phyloP scores from a whole-genome alignment of 108 stramenopile species.

The Discostella stelligeroides region DNA sequence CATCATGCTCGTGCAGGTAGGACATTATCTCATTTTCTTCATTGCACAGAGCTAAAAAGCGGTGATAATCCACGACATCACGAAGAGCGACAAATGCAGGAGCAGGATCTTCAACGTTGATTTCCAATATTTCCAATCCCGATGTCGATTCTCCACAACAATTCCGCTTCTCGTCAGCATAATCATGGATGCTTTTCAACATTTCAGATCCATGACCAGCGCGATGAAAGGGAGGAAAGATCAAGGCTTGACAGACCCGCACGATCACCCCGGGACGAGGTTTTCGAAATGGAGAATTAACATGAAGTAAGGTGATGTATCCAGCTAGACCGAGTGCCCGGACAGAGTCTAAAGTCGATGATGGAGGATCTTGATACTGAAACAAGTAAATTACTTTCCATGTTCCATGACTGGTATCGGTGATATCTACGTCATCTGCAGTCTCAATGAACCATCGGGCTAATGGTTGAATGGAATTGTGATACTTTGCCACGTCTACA shows the following conservation, averaged over 20 bases:
- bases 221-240: constrained; percentile 53
- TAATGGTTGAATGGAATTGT: constrained; percentile 40
- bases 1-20: constrained; percentile 9
- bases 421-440: constrained; percentile 51
- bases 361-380: constrained; percentile 24
- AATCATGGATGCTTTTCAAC: constrained; percentile 37
- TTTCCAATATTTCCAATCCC: constrained; percentile 47
- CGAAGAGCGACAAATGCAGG: constrained; percentile 51
- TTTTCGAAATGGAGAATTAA: constrained; percentile 77
- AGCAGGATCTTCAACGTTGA: constrained; percentile 58
- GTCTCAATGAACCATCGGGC: constrained; percentile 58
- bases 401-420: constrained; percentile 38
- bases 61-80: constrained; percentile 47
- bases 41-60: constrained; percentile 16
- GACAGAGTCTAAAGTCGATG: not conserved
- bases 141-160: not conserved
- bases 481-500: constrained; percentile 36
- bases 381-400: constrained; percentile 55
- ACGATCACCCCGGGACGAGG: constrained; percentile 73
- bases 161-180: constrained; percentile 26
- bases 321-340: constrained; percentile 40
- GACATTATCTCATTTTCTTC: not conserved
- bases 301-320: constrained; percentile 61
- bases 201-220: constrained; percentile 52
- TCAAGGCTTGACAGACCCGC: constrained; percentile 53